Evolutionary conservation across 805 yeast genomes (phyloP), one percentile per base, ranked within the genome.

Genomic region (Lipomyces japonicus): DNA sequence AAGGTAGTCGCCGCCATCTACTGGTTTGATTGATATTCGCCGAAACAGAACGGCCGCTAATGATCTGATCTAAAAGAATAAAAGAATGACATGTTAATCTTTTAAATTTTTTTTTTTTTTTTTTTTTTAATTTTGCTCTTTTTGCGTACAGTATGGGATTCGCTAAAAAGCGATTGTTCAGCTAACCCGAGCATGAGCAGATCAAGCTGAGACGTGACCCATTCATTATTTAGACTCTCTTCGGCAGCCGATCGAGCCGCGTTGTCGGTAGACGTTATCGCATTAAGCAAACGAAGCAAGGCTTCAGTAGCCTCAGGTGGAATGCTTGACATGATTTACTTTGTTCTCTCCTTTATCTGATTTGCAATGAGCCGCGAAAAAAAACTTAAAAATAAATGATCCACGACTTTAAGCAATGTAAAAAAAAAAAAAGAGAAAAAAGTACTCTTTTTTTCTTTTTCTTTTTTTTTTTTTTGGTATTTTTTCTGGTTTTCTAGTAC

Each of bases 11-110:
- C 48, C 44, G 22, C 75, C 77, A 55, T 82, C 81, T 4, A 96
- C 95, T 3, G 88, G 78, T 62, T 55, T 50, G 6, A 53, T 77
- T 5, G 96, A 89, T 57, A 88, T 77, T 63, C 96, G 80, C 66
- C 98, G 78, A 67, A 93, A 87, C 51, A 93, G 70, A 25, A 93
- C 96, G 2, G 97, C 95, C 14, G 93, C 75, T 62, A 89, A 82
- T 0, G 91, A 79, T 51, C 75, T 68, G 42, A 55, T 38, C 67
- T 62, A 31, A 14, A 22, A 12, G n/a, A 23, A 39, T n/a, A 23
- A 39, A 50, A 19, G 10, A 9, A n/a, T 24, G 5, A 35, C 7
- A 34, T 14, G 9, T 14, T 6, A 19, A 6, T 6, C 16, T n/a
- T 14, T 18, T 14, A 14, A 6, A 12, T 34, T 6, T 6, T 19